Evolutionary conservation across 345 rosid species (phyloP).

Genomic region (Eutrema heterophyllum): DNA sequence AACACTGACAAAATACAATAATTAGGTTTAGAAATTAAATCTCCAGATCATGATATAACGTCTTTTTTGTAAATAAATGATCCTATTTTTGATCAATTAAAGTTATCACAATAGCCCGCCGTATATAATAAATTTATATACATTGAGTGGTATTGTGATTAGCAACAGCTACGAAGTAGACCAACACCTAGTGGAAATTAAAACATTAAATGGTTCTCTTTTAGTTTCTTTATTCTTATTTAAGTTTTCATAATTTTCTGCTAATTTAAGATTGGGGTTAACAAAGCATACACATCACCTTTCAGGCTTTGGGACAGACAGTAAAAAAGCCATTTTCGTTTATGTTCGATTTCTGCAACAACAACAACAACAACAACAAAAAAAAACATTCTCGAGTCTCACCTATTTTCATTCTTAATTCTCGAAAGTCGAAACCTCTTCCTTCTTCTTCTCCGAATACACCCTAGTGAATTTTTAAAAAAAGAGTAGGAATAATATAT

Average conservation of each 20-base stretch:
- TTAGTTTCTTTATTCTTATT: background rate
- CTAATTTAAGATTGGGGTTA: conserved; percentile 12
- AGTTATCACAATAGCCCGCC: background rate
- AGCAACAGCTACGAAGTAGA: background rate
- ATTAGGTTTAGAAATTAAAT: background rate
- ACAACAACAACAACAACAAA: background rate
- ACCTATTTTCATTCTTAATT: background rate
- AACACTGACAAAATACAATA: background rate
- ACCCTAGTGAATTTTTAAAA: background rate
- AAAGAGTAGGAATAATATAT: background rate
- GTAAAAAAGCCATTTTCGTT: conserved; percentile 17
- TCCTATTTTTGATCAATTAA: background rate
- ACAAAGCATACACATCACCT: conserved; percentile 16
- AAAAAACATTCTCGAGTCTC: conserved; percentile 24
- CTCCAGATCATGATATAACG: no score
- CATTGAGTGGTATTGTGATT: background rate
- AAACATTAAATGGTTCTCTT: conserved; percentile 19
- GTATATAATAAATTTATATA: background rate
- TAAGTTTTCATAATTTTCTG: background rate
- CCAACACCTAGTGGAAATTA: background rate
- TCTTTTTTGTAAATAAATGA: background rate
- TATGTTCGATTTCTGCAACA: conserved; percentile 15
- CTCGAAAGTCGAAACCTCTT: conserved; percentile 13
- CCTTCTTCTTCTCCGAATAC: conserved; percentile 9
- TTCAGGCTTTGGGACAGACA: conserved; percentile 30